A percentile compares a stretch with the other conserved stretches of the same genome.
phyloP scores from a whole-genome alignment of 768 basidiomycete species.

The Mycena metata region DNA sequence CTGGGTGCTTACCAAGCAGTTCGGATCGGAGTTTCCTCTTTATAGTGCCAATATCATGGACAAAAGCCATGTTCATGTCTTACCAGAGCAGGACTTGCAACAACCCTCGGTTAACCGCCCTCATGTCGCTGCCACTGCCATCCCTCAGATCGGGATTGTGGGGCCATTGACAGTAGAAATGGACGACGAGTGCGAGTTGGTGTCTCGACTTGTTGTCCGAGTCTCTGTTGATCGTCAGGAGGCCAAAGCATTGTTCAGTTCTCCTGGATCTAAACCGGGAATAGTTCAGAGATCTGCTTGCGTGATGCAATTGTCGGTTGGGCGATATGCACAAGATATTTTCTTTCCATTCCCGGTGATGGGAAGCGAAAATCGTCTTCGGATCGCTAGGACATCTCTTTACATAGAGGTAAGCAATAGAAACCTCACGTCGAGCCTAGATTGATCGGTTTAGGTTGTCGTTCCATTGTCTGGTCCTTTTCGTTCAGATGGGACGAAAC shows the following conservation, averaged over 20 bases:
- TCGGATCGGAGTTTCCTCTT: conserved; percentile 10
- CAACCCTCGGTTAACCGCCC: not conserved
- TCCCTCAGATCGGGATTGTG: conserved; percentile 4
- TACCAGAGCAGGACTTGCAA: conserved; percentile 3
- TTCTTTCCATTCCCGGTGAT: conserved; percentile 25
- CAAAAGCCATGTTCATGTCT: not conserved
- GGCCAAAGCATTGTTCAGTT: conserved; percentile 29
- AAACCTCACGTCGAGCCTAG: conserved; percentile 33
- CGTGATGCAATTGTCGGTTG: conserved; percentile 16
- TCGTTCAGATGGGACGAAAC: conserved; percentile 43
- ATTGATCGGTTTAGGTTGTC: conserved; percentile 13
- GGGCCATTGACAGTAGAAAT: conserved; percentile 10
- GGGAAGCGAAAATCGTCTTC: conserved; percentile 10
- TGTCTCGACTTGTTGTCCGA: conserved; percentile 1
- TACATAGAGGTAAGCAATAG: conserved; percentile 49
- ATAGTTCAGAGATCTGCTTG: conserved; percentile 37
- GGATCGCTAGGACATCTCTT: conserved; percentile 23
- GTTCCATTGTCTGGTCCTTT: conserved; percentile 34
- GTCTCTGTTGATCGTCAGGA: conserved; percentile 35
- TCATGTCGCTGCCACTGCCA: not conserved
- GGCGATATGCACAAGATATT: conserved; percentile 39
- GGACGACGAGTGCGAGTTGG: conserved; percentile 15
- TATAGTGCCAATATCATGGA: conserved; percentile 16
- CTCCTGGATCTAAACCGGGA: conserved; percentile 27
- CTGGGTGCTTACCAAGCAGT: not conserved